A percentile compares a stretch with the other conserved stretches of the same genome.
Evolutionary conservation across 2,329 filamentous ascomycete species (phyloP).

Genomic region (Aspergillus ustus): DNA sequence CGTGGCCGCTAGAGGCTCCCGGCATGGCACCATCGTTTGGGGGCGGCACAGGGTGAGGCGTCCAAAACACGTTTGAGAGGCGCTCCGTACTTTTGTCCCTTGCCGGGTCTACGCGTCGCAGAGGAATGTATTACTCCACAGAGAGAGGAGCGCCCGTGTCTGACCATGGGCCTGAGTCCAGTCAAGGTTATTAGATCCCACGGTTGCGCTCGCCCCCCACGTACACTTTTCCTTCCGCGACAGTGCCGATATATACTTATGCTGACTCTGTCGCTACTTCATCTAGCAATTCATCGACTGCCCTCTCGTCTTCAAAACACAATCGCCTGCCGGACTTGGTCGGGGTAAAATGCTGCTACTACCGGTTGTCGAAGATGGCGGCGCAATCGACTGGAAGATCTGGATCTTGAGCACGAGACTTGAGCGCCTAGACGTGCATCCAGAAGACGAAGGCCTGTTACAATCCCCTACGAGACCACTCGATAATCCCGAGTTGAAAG

Average conservation of each 20-base stretch:
- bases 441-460: slow-evolving; percentile 29
- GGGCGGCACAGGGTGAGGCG: too few species aligned
- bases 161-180: too few species aligned
- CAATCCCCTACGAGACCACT: slow-evolving; percentile 21
- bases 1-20: too few species aligned
- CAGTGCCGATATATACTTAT: too few species aligned
- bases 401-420: slow-evolving; percentile 33
- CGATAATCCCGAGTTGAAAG: neutral
- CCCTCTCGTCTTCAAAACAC: slow-evolving; percentile 38
- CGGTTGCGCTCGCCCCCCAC: neutral
- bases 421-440: slow-evolving; percentile 25
- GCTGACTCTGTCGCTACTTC: neutral
- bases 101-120: too few species aligned
- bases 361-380: slow-evolving; percentile 16
- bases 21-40: too few species aligned
- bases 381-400: slow-evolving; percentile 30
- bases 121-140: too few species aligned
- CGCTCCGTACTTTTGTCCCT: too few species aligned
- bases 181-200: neutral
- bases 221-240: too few species aligned
- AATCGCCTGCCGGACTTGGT: slow-evolving; percentile 34
- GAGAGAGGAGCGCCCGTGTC: too few species aligned
- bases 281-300: slow-evolving; percentile 38
- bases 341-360: slow-evolving; percentile 40
- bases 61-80: too few species aligned